Evolutionary conservation across 164 flowering plant species (phyloP).

Genomic region (Chimonanthus salicifolius): DNA sequence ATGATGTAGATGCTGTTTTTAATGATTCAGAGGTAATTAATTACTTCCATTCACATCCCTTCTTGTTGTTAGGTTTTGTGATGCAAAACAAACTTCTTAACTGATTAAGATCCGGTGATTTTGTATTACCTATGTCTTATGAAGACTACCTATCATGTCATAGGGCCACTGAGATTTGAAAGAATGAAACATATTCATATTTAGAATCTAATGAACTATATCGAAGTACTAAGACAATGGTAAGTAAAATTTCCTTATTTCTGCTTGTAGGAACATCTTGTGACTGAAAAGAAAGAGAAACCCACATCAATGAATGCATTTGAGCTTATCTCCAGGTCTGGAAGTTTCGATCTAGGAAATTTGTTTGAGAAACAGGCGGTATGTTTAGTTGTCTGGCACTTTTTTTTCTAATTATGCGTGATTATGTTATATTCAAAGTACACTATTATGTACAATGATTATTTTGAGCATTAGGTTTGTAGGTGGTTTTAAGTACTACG

Average conservation of each 20-base stretch:
- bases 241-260: constrained; percentile 1
- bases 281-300: constrained; percentile 79
- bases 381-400: constrained; percentile 10
- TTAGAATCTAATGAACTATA: not conserved
- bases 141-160: not conserved
- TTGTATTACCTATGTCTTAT: not conserved
- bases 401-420: not conserved
- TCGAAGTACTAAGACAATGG: not conserved
- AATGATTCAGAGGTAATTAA: constrained; percentile 52
- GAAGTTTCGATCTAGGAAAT: constrained; percentile 71
- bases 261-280: constrained; percentile 59
- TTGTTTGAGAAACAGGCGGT: constrained; percentile 71
- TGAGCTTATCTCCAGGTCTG: constrained; percentile 81
- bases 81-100: not conserved
- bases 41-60: not conserved
- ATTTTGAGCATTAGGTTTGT: not conserved
- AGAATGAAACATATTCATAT: not conserved
- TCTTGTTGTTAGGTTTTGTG: not conserved
- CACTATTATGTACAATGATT: not conserved
- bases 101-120: not conserved
- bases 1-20: constrained; percentile 86
- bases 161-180: too few relatives aligned
- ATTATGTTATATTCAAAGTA: not conserved
- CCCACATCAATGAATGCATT: constrained; percentile 94
- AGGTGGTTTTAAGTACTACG: not conserved